Evolutionary conservation across 495 filamentous ascomycete genomes (phyloP).

Genomic region (Niebla homalea): DNA sequence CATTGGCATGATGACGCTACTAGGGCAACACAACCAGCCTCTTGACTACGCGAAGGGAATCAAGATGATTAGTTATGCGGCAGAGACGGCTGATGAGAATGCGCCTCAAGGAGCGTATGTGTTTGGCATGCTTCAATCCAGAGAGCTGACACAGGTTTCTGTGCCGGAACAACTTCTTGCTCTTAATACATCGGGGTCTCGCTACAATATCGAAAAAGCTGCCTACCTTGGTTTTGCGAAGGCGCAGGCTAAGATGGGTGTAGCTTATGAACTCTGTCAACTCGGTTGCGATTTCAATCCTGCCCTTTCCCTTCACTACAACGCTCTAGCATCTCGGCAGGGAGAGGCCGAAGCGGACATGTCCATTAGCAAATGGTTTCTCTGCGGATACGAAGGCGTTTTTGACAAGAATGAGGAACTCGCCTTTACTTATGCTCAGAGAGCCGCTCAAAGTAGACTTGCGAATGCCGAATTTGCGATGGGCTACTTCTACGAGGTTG

Average conservation of each 20-base stretch:
- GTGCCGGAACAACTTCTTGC: constrained; percentile 64
- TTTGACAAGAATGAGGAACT: constrained; percentile 93
- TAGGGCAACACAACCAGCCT: constrained; percentile 80
- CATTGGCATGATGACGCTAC: constrained; percentile 91
- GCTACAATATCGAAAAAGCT: constrained; percentile 88
- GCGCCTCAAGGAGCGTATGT: constrained; percentile 95
- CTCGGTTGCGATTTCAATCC: constrained; percentile 93
- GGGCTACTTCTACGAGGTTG: constrained; percentile 96
- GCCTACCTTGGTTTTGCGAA: constrained; percentile 95
- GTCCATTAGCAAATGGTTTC: constrained; percentile 96
- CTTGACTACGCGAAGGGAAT: constrained; percentile 70
- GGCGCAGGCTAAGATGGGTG: constrained; percentile 94
- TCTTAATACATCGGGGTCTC: constrained; percentile 58
- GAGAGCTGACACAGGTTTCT: constrained; percentile 76
- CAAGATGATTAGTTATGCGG: constrained; percentile 67
- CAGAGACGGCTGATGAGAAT: constrained; percentile 88
- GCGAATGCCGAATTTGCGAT: constrained; percentile 91
- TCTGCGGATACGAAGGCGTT: constrained; percentile 81
- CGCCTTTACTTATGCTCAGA: constrained; percentile 79
- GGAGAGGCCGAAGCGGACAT: constrained; percentile 84
- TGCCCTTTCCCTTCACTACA: constrained; percentile 84
- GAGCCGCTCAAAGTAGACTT: constrained; percentile 66
- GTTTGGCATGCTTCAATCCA: constrained; percentile 85
- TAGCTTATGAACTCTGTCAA: constrained; percentile 86
- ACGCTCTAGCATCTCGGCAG: constrained; percentile 82